Conservation (phyloP, 192 early-diverging fungal species). For the Rhizophagus prolifer region DNA sequence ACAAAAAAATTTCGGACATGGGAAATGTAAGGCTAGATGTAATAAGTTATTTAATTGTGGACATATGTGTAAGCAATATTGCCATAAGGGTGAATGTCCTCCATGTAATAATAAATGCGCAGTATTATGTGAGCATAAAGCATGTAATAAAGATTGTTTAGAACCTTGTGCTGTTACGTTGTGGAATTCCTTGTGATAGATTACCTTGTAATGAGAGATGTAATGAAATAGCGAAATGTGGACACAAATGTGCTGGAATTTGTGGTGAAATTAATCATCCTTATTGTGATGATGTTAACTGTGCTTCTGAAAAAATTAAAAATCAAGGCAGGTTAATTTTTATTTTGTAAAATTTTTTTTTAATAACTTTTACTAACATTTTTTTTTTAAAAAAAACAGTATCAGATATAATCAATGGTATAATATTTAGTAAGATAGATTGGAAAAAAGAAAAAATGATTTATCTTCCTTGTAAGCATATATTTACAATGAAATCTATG, state of each 20-base stretch:
- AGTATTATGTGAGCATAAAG: no score
- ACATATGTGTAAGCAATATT: no score
- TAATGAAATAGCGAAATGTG: conserved; percentile 41
- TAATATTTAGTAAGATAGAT: conserved; percentile 27
- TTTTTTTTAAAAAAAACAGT: no score
- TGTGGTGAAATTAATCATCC: conserved; percentile 49
- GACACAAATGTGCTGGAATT: conserved; percentile 48
- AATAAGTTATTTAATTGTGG: no score
- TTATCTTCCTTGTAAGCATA: conserved; percentile 50
- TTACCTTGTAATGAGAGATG: conserved; percentile 59
- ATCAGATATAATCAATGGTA: no score
- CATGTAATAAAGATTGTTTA: no score
- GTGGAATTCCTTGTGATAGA: conserved; percentile 56
- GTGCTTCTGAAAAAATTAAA: conserved; percentile 32
- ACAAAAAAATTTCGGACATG: no score
- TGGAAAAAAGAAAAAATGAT: conserved; percentile 47
- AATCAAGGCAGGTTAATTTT: not conserved
- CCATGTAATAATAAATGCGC: no score
- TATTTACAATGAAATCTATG: conserved; percentile 48
- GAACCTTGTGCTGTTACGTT: conserved; percentile 46
- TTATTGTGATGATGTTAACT: conserved; percentile 33
- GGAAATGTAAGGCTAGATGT: no score
- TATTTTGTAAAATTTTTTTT: no score
- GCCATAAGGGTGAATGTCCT: no score
- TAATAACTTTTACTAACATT: no score